These are phyloP conservation scores for Suillus lakei DNA, from an alignment of 768 basidiomycete genomes.

Conservation along the genomic window DNA sequence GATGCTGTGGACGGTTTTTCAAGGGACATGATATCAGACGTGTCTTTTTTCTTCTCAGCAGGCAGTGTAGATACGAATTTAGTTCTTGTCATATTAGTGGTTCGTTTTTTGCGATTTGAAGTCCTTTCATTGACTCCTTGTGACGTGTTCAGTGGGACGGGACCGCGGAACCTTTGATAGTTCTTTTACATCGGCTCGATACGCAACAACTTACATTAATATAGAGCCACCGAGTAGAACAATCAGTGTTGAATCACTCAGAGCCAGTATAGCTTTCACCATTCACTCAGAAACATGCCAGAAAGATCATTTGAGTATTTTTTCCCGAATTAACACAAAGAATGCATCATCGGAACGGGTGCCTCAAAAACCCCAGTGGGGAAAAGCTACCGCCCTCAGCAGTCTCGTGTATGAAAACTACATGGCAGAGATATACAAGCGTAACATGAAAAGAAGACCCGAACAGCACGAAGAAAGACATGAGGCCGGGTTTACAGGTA, in stretches of 20 bases:
- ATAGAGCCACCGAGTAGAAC: neutral
- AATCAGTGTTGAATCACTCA: neutral
- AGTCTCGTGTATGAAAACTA: constrained; percentile 3
- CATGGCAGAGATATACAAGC: neutral
- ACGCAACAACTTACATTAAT: neutral
- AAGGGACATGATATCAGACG: neutral
- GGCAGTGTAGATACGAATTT: neutral
- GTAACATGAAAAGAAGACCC: neutral
- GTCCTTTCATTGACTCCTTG: neutral
- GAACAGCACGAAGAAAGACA: neutral
- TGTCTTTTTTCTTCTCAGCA: neutral
- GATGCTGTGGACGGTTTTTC: neutral
- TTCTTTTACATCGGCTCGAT: neutral
- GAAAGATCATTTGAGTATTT: neutral
- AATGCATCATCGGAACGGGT: constrained; percentile 16
- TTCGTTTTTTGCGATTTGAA: neutral
- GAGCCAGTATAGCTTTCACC: neutral
- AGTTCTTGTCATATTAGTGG: neutral
- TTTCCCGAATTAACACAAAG: constrained; percentile 4
- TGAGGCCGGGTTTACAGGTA: neutral
- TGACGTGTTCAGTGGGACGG: neutral
- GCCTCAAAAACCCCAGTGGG: constrained; percentile 19
- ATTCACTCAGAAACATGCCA: neutral
- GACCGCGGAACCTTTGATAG: neutral
- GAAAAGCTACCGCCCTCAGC: constrained; percentile 22